Conservation (phyloP, 2,329 filamentous ascomycete genomes). For the Chrysosporium queenslandicum region DNA sequence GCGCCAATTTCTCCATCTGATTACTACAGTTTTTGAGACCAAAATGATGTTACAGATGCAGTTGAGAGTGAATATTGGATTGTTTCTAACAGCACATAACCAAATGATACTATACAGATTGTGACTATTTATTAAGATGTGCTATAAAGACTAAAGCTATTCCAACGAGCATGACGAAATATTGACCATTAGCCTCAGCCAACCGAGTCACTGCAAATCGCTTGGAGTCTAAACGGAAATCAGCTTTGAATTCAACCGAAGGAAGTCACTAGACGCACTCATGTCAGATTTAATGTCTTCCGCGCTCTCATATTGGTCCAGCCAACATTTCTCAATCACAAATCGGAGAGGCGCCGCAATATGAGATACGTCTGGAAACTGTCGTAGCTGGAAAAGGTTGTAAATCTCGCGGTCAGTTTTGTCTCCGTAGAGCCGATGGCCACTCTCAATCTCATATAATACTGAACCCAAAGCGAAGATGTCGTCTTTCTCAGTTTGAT, state of each 20-base stretch:
- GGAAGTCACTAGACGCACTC: background rate
- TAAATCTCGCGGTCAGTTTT: background rate
- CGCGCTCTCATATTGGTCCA: background rate
- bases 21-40: too few species aligned
- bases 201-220: background rate
- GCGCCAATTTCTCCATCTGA: too few species aligned
- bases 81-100: too few species aligned
- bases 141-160: too few species aligned
- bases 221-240: background rate
- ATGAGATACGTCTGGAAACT: background rate
- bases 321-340: background rate
- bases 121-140: too few species aligned
- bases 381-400: background rate
- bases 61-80: too few species aligned
- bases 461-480: constrained; percentile 9
- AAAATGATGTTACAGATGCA: too few species aligned
- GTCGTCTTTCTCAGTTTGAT: constrained; percentile 6
- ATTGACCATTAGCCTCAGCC: too few species aligned
- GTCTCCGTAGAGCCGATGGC: background rate
- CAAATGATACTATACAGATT: too few species aligned
- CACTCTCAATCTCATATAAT: constrained; percentile 6
- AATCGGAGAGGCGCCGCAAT: background rate
- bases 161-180: too few species aligned
- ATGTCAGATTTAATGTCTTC: background rate
- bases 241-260: background rate